Conservation (phyloP, 768 basidiomycete genomes). For the Serendipita sp. region DNA sequence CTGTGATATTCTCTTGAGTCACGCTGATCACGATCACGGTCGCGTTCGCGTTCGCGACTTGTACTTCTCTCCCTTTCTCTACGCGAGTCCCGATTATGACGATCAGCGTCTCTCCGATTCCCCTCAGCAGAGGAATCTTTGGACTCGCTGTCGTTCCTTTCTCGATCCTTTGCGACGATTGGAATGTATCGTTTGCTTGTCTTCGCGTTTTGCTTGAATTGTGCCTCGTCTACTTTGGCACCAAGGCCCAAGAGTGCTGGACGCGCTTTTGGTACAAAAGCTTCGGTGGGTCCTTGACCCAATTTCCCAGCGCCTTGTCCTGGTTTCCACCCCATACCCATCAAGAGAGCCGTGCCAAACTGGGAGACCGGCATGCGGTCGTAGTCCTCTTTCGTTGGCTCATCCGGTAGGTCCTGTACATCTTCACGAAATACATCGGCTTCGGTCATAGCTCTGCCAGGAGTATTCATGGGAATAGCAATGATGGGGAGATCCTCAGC, state of each 20-base stretch:
- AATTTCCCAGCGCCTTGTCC: constrained; percentile 51
- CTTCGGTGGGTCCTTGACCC: constrained; percentile 45
- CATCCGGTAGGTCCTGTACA: constrained; percentile 60
- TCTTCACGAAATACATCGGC: constrained; percentile 75
- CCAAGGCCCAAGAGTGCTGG: constrained; percentile 86
- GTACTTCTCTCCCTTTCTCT: constrained; percentile 15
- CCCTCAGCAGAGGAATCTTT: constrained; percentile 28
- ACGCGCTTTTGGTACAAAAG: constrained; percentile 67
- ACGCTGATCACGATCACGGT: neutral
- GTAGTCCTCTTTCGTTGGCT: constrained; percentile 71
- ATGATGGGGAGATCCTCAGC: constrained; percentile 28
- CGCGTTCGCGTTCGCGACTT: constrained; percentile 15
- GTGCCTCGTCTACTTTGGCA: constrained; percentile 41
- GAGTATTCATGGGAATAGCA: constrained; percentile 35
- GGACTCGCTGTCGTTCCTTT: constrained; percentile 30
- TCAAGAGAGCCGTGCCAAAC: constrained; percentile 82
- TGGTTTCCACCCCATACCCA: constrained; percentile 96
- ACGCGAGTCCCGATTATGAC: constrained; percentile 4
- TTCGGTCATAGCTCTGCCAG: constrained; percentile 42
- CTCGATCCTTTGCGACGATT: constrained; percentile 53
- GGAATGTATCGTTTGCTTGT: constrained; percentile 74
- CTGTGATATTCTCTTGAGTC: neutral
- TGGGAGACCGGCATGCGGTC: constrained; percentile 79
- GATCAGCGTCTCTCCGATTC: constrained; percentile 15
- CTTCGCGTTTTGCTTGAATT: constrained; percentile 23